Evolutionary conservation across 306 rosid genomes (phyloP).

Genomic region (Alnus glutinosa): DNA sequence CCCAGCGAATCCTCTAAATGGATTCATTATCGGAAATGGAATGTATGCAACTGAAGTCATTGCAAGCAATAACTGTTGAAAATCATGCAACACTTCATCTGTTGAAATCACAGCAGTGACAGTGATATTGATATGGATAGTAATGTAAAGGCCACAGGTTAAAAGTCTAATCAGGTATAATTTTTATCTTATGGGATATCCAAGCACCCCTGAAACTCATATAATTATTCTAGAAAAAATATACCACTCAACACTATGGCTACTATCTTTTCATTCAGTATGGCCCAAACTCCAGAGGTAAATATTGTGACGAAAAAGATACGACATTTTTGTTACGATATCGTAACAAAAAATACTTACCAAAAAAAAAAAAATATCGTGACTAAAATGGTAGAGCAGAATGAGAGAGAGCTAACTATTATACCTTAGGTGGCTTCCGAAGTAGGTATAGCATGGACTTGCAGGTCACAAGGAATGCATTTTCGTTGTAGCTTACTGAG

Average conservation of each 20-base stretch:
- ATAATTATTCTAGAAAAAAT: neutral
- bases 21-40: neutral
- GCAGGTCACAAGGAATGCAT: slow-evolving; percentile 84
- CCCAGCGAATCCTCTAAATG: neutral
- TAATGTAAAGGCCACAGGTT: neutral
- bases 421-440: slow-evolving; percentile 78
- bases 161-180: neutral
- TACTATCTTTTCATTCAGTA: neutral
- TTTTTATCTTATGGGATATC: neutral
- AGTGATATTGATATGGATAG: neutral
- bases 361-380: too few species aligned
- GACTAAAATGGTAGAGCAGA: neutral
- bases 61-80: neutral
- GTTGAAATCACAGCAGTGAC: neutral
- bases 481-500: slow-evolving; percentile 90
- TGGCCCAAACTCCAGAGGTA: neutral
- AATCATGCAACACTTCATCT: neutral
- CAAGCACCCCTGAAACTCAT: neutral
- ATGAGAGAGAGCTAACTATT: slow-evolving; percentile 14
- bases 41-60: neutral
- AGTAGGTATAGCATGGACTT: slow-evolving; percentile 76
- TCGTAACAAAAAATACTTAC: too few species aligned
- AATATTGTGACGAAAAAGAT: too few species aligned
- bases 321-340: too few species aligned
- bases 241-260: neutral